These are phyloP conservation scores for Cryptococcus hybrid DNA, from an alignment of 1,284 basidiomycete species.

Conservation along the genomic window DNA sequence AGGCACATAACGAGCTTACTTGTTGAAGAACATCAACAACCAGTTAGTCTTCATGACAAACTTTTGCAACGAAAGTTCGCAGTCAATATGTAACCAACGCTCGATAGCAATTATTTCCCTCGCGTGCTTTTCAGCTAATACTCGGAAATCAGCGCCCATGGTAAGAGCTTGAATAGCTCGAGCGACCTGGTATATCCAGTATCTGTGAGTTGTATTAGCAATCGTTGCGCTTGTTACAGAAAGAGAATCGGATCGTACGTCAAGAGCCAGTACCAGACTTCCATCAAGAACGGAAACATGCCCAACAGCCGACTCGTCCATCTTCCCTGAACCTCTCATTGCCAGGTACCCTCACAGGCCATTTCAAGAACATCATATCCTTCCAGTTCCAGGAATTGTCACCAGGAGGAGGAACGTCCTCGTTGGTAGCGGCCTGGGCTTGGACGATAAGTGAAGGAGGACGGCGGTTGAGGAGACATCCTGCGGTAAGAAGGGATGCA, in stretches of 20 bases:
- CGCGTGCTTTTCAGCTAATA: slow-evolving; percentile 38
- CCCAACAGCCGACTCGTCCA: slow-evolving; percentile 27
- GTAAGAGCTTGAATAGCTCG: slow-evolving; percentile 42
- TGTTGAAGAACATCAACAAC: slow-evolving; percentile 42
- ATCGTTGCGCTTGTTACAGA: neutral
- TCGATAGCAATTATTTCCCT: slow-evolving; percentile 38
- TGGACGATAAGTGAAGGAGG: slow-evolving; percentile 21
- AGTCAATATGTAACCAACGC: slow-evolving; percentile 32
- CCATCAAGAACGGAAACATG: slow-evolving; percentile 41
- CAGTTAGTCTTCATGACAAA: slow-evolving; percentile 30
- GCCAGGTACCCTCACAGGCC: slow-evolving; percentile 25
- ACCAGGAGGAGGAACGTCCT: neutral
- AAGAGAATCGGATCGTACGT: slow-evolving; percentile 18
- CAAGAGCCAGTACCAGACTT: slow-evolving; percentile 41
- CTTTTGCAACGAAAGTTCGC: slow-evolving; percentile 39
- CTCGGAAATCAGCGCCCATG: slow-evolving; percentile 40
- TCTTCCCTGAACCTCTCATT: slow-evolving; percentile 27
- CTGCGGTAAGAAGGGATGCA: slow-evolving; percentile 30
- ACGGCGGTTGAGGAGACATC: slow-evolving; percentile 31
- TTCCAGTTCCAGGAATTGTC: slow-evolving; percentile 12
- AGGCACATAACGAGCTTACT: slow-evolving; percentile 17
- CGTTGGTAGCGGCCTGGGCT: slow-evolving; percentile 10
- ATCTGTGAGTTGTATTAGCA: slow-evolving; percentile 15
- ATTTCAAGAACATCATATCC: slow-evolving; percentile 23
- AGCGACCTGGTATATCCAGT: slow-evolving; percentile 46